A percentile compares a stretch with the other conserved stretches of the same genome.
These are phyloP conservation scores for Blepharisma japonicum DNA, from an alignment of 73 alveolate genomes.

Conservation along the genomic window DNA sequence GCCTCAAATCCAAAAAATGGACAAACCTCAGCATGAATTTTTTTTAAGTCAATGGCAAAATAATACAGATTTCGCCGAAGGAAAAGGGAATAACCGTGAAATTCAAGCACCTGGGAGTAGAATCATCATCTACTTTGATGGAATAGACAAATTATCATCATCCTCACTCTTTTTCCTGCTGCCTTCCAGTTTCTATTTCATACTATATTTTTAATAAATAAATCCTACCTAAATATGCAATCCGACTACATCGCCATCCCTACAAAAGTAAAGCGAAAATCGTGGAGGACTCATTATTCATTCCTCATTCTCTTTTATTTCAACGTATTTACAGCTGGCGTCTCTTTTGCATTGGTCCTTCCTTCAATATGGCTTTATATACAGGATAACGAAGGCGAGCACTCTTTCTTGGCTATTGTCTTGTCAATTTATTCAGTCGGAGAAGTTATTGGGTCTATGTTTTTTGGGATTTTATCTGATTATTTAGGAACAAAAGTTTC, in stretches of 20 bases:
- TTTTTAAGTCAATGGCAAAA: constrained; percentile 40
- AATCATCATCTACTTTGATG: neutral
- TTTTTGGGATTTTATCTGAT: constrained; percentile 77
- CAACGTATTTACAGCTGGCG: neutral
- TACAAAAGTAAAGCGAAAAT: neutral
- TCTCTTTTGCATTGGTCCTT: constrained; percentile 68
- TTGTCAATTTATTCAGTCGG: constrained; percentile 58
- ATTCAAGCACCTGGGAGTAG: neutral
- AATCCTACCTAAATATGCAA: too few species aligned
- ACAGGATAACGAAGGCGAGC: constrained; percentile 77
- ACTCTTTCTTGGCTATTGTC: constrained; percentile 88
- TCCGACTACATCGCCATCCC: too few species aligned
- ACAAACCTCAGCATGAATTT: constrained; percentile 38
- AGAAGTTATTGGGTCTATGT: constrained; percentile 69
- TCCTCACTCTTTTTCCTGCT: too few species aligned
- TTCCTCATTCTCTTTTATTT: neutral
- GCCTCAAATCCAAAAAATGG: constrained; percentile 38
- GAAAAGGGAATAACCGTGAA: constrained; percentile 60
- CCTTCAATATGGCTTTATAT: constrained; percentile 58
- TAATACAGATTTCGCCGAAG: constrained; percentile 38
- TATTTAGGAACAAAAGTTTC: constrained; percentile 62
- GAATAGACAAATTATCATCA: neutral
- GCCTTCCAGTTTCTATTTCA: too few species aligned
- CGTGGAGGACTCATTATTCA: constrained; percentile 16
- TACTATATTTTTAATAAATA: too few species aligned